phyloP scores from a whole-genome alignment of 495 filamentous ascomycete species.

The Hypoxylon lenormandii region DNA sequence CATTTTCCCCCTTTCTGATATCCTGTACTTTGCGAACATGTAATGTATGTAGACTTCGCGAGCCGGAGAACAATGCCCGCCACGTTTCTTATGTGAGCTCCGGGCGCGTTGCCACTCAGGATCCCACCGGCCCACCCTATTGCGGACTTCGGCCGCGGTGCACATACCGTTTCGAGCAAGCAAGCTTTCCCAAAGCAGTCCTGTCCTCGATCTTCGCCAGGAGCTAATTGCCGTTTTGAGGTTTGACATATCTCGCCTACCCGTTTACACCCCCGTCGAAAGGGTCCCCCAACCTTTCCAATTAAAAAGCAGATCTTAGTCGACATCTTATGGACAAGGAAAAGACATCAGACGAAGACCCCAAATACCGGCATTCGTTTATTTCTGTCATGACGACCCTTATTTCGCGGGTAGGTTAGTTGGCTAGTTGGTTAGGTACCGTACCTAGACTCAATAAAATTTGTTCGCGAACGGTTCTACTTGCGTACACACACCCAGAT shows the following conservation, averaged over 20 bases:
- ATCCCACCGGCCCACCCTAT: constrained; percentile 29
- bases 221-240: constrained; percentile 27
- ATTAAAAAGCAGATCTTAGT: constrained; percentile 12
- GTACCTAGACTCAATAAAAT: neutral
- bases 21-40: neutral
- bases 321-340: constrained; percentile 2
- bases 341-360: constrained; percentile 11
- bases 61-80: neutral
- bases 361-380: neutral
- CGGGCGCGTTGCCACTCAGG: constrained; percentile 1
- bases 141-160: constrained; percentile 25
- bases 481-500: too few relatives aligned
- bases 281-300: constrained; percentile 5
- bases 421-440: neutral
- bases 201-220: constrained; percentile 2
- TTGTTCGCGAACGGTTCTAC: too few relatives aligned
- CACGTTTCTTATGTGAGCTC: neutral
- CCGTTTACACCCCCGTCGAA: too few relatives aligned
- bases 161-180: constrained; percentile 22
- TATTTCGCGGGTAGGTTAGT: neutral
- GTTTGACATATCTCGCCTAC: constrained; percentile 17
- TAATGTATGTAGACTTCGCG: neutral
- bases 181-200: constrained; percentile 22
- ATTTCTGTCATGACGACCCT: neutral
- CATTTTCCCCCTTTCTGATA: constrained; percentile 5